Percentiles rank a stretch among this genome's conserved stretches.
Conservation (phyloP, 768 basidiomycete genomes). For the Mycena capillaripes region DNA sequence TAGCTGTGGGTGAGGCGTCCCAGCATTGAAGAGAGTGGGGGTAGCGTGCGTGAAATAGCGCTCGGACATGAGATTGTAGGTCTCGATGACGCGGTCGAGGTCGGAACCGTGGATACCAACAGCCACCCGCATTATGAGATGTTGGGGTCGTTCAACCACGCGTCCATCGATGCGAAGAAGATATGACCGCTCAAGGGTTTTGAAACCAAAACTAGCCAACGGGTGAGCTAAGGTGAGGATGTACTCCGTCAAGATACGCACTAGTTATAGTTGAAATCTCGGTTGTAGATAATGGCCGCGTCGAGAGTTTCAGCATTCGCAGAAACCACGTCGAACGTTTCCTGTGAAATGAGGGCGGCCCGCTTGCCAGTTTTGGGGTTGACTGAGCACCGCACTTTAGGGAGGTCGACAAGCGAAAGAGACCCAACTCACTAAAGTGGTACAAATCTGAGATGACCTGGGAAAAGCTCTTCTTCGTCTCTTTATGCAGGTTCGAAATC, state of each 20-base stretch:
- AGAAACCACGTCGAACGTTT: slow-evolving; percentile 88
- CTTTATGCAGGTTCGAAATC: slow-evolving; percentile 98
- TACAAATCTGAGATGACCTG: slow-evolving; percentile 93
- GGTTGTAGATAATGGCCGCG: slow-evolving; percentile 96
- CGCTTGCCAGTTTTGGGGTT: slow-evolving; percentile 94
- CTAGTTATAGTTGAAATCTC: slow-evolving; percentile 98
- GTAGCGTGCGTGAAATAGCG: slow-evolving; percentile 99
- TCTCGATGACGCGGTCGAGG: slow-evolving; percentile 90
- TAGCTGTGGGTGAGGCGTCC: slow-evolving; percentile 94
- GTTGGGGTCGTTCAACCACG: slow-evolving; percentile 97
- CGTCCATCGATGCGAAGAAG: slow-evolving; percentile 94
- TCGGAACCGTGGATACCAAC: slow-evolving; percentile 96
- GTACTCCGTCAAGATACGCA: slow-evolving; percentile 52
- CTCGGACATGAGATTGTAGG: slow-evolving; percentile 97
- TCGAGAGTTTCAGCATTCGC: slow-evolving; percentile 87
- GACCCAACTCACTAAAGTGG: slow-evolving; percentile 74
- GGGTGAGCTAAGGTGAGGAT: not conserved
- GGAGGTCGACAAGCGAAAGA: not conserved
- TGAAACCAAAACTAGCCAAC: slow-evolving; percentile 90
- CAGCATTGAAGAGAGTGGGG: slow-evolving; percentile 99
- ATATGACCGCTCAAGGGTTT: slow-evolving; percentile 98
- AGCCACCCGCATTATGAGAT: slow-evolving; percentile 99
- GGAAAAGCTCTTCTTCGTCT: slow-evolving; percentile 98
- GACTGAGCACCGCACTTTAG: slow-evolving; percentile 58
- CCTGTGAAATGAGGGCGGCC: slow-evolving; percentile 92